Evolutionary conservation across 192 early-diverging fungal species (phyloP).

Genomic region (Piromyces finnis): DNA sequence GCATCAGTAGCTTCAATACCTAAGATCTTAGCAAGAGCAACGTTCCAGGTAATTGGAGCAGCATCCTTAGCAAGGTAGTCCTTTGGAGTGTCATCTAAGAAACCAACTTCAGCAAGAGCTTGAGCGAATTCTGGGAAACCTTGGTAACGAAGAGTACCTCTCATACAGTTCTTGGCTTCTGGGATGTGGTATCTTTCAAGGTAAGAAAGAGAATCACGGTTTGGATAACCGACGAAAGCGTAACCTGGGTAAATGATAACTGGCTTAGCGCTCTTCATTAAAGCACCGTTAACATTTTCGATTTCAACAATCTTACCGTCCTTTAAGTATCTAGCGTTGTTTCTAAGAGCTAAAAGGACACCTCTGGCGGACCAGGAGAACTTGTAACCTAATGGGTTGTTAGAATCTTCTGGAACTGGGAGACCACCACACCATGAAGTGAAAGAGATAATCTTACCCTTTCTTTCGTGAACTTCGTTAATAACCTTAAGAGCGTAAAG

Average conservation of each 20-base stretch:
- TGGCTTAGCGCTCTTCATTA: conserved; percentile 85
- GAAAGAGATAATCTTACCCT: conserved; percentile 74
- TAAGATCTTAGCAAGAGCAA: conserved; percentile 45
- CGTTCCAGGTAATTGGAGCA: conserved; percentile 24
- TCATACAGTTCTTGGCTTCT: conserved; percentile 77
- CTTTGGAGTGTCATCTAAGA: conserved; percentile 59
- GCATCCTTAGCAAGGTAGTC: conserved; percentile 42
- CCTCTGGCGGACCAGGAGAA: conserved; percentile 97
- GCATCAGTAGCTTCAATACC: conserved; percentile 7
- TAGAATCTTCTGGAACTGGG: conserved; percentile 86
- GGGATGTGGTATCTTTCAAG: conserved; percentile 87
- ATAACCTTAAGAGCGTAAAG: conserved; percentile 91
- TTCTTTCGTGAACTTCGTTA: conserved; percentile 61
- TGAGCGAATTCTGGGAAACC: conserved; percentile 95
- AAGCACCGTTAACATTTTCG: conserved; percentile 32
- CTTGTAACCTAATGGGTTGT: conserved; percentile 99
- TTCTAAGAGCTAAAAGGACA: conserved; percentile 88
- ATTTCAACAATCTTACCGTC: conserved; percentile 69
- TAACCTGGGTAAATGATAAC: conserved; percentile 86
- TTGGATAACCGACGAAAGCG: conserved; percentile 88
- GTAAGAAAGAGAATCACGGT: conserved; percentile 93
- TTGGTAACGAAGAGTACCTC: conserved; percentile 88
- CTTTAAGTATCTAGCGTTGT: conserved; percentile 78
- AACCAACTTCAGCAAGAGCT: conserved; percentile 79
- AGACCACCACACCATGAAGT: conserved; percentile 95